Conservation (phyloP, 2,329 filamentous ascomycete genomes). For the Tolypocladium pustulatum region DNA sequence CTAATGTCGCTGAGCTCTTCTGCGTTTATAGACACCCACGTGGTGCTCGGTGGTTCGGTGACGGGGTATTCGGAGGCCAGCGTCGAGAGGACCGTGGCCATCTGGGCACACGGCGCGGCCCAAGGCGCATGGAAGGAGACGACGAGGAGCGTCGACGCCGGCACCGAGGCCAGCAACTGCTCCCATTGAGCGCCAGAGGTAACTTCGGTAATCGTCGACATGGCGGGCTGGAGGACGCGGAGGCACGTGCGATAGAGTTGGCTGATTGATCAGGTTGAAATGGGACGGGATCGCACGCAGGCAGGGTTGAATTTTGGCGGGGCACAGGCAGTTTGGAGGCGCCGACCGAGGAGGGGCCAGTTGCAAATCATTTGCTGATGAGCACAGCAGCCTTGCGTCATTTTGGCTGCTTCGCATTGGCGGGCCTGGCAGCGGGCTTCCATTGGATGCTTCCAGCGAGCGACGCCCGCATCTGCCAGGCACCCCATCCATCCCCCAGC, state of each 20-base stretch:
- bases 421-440: background rate
- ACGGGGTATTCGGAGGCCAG: conserved; percentile 79
- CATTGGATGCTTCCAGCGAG: background rate
- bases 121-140: conserved; percentile 95
- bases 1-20: conserved; percentile 89
- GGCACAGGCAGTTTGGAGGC: conserved; percentile 3
- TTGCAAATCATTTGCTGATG: background rate
- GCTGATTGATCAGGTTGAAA: background rate
- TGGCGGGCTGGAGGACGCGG: conserved; percentile 22
- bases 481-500: background rate
- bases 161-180: conserved; percentile 53
- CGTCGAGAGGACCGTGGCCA: conserved; percentile 75
- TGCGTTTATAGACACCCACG: conserved; percentile 86
- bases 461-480: background rate
- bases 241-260: background rate
- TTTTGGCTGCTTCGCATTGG: conserved; percentile 6
- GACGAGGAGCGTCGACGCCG: conserved; percentile 63
- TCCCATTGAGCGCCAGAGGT: conserved; percentile 64
- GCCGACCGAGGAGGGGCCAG: conserved; percentile 2
- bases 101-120: conserved; percentile 92
- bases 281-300: conserved; percentile 5
- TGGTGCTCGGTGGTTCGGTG: conserved; percentile 53
- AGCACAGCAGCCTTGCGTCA: conserved; percentile 12
- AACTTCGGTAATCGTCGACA: conserved; percentile 73
- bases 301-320: conserved; percentile 4